Evolutionary conservation across 2,329 filamentous ascomycete genomes (phyloP).

Genomic region (Penicillium sp.): DNA sequence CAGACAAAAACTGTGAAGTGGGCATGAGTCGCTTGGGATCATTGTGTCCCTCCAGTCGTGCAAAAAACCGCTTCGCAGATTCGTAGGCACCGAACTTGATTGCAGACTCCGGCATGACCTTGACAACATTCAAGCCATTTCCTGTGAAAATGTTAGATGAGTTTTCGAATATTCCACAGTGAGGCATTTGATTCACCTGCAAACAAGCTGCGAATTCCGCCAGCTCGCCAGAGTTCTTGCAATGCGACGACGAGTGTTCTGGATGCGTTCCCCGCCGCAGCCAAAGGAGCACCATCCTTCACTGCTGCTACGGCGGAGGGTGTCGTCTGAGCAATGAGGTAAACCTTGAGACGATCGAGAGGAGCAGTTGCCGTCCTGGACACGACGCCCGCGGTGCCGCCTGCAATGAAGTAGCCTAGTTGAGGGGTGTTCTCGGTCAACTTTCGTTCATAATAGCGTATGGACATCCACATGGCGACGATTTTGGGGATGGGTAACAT

Average conservation of each 20-base stretch:
- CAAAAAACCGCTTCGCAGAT: conserved; percentile 72
- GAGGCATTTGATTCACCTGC: conserved; percentile 60
- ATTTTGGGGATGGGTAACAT: conserved; percentile 40
- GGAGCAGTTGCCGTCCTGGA: conserved; percentile 94
- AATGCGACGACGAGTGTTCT: conserved; percentile 68
- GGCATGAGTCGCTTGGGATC: conserved; percentile 74
- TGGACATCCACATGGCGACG: conserved; percentile 43
- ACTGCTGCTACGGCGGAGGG: conserved; percentile 59
- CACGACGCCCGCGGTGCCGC: conserved; percentile 87
- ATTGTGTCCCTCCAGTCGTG: conserved; percentile 78
- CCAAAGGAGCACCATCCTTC: conserved; percentile 63
- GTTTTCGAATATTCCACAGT: background rate
- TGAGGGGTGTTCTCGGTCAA: conserved; percentile 45
- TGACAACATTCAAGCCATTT: conserved; percentile 92
- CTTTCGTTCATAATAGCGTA: conserved; percentile 43
- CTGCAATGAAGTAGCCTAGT: conserved; percentile 92
- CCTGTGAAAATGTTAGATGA: conserved; percentile 50
- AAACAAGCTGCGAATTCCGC: conserved; percentile 84
- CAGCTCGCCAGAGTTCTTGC: conserved; percentile 74
- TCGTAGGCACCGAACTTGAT: conserved; percentile 61
- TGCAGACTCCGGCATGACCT: conserved; percentile 97
- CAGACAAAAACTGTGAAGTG: conserved; percentile 83
- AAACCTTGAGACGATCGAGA: conserved; percentile 94
- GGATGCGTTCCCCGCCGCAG: conserved; percentile 60
- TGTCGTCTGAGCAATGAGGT: conserved; percentile 84